phyloP scores from a whole-genome alignment of 1,139 yeast genomes.

The Magnusiomyces tetraspermus region DNA sequence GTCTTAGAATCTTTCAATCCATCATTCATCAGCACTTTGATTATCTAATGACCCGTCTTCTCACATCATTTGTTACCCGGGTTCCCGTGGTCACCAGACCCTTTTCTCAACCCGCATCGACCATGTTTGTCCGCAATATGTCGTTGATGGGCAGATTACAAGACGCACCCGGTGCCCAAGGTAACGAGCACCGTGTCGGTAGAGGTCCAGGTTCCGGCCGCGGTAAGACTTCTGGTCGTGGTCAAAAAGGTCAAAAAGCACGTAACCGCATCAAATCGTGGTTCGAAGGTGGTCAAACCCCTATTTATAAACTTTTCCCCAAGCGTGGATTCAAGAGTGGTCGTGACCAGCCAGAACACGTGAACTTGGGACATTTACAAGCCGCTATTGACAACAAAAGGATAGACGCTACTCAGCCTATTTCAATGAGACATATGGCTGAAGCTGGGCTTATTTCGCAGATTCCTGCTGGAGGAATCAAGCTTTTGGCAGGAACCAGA shows the following conservation, averaged over 20 bases:
- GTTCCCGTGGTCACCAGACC: too few relatives aligned
- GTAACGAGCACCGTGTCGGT: constrained; percentile 64
- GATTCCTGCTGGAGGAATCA: constrained; percentile 67
- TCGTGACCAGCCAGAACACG: constrained; percentile 27
- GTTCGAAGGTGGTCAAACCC: constrained; percentile 99
- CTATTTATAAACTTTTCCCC: constrained; percentile 79
- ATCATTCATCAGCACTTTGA: too few relatives aligned
- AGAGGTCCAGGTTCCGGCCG: constrained; percentile 92
- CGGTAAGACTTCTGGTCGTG: constrained; percentile 92
- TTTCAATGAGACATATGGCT: constrained; percentile 64
- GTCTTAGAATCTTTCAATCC: too few relatives aligned
- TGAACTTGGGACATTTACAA: constrained; percentile 57
- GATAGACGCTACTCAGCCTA: constrained; percentile 46
- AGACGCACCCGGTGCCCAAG: constrained; percentile 28
- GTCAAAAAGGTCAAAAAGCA: constrained; percentile 98
- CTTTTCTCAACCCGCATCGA: not conserved
- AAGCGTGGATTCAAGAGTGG: constrained; percentile 67
- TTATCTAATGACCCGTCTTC: too few relatives aligned
- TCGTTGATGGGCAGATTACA: constrained; percentile 15
- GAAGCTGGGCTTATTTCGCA: constrained; percentile 68
- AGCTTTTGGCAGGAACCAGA: constrained; percentile 62
- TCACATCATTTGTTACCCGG: too few relatives aligned
- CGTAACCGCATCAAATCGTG: constrained; percentile 82
- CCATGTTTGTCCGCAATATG: constrained; percentile 6
- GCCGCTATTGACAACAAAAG: constrained; percentile 33